Conservation (phyloP, 352 stramenopile genomes). For the Phytophthora ramorum region DNA sequence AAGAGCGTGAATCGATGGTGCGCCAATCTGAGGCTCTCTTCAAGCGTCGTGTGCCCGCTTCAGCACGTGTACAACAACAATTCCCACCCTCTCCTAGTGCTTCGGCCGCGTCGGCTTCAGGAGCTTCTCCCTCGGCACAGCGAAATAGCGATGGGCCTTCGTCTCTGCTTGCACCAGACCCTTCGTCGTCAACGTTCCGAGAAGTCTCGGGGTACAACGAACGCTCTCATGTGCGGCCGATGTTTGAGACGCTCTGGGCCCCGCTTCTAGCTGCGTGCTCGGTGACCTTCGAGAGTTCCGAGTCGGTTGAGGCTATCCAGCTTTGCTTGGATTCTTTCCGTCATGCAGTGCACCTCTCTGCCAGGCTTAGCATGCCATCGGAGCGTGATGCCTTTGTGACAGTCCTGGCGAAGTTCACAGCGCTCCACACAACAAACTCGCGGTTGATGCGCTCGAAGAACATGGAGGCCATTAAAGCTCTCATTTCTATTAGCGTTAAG, state of each 20-base stretch:
- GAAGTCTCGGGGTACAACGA: slow-evolving; percentile 73
- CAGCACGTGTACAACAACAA: slow-evolving; percentile 28
- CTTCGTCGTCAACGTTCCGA: slow-evolving; percentile 54
- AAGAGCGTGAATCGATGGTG: slow-evolving; percentile 87
- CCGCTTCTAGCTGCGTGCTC: slow-evolving; percentile 96
- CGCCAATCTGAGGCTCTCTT: slow-evolving; percentile 80
- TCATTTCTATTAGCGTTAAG: slow-evolving; percentile 97
- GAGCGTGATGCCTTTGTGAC: slow-evolving; percentile 97
- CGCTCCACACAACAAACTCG: slow-evolving; percentile 92
- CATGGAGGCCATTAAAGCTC: slow-evolving; percentile 96
- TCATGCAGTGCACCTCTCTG: slow-evolving; percentile 93
- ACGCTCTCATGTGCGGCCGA: slow-evolving; percentile 90
- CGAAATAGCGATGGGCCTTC: slow-evolving; percentile 24
- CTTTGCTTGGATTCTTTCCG: slow-evolving; percentile 96
- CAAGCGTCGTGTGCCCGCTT: slow-evolving; percentile 61
- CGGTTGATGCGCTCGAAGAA: slow-evolving; percentile 97
- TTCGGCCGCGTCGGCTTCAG: slow-evolving; percentile 4
- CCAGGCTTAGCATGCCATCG: slow-evolving; percentile 89
- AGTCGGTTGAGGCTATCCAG: slow-evolving; percentile 93
- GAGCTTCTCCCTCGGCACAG: slow-evolving; percentile 10
- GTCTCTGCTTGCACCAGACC: slow-evolving; percentile 32
- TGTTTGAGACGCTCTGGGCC: slow-evolving; percentile 99
- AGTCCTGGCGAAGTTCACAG: slow-evolving; percentile 96
- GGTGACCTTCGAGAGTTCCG: slow-evolving; percentile 96
- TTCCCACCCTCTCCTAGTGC: slow-evolving; percentile 19